Evolutionary conservation across 306 rosid genomes (phyloP).

Genomic region (Gleditsia sinensis): DNA sequence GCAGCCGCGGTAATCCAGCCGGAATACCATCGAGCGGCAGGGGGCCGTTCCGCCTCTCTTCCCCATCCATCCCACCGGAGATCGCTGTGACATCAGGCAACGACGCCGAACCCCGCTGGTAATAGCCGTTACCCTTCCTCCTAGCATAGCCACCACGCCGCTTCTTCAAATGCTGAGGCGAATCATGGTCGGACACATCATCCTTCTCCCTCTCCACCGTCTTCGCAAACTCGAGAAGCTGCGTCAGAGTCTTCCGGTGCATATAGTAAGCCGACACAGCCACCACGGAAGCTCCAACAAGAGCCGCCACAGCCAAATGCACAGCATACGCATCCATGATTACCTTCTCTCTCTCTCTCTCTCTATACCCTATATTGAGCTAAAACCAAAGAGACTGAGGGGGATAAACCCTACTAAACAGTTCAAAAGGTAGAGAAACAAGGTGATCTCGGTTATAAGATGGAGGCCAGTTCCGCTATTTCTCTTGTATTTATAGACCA

Average conservation of each 20-base stretch:
- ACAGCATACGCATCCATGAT: slow-evolving; percentile 75
- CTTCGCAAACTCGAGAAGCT: slow-evolving; percentile 85
- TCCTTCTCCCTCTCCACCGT: slow-evolving; percentile 68
- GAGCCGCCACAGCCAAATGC: slow-evolving; percentile 96
- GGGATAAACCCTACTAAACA: slow-evolving; percentile 55
- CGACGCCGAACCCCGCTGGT: slow-evolving; percentile 65
- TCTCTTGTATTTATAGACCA: slow-evolving; percentile 51
- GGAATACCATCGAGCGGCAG: slow-evolving; percentile 74
- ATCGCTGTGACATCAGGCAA: slow-evolving; percentile 77
- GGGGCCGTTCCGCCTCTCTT: slow-evolving; percentile 62
- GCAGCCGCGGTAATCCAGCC: slow-evolving; percentile 78
- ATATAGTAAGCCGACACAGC: slow-evolving; percentile 91
- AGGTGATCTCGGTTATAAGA: slow-evolving; percentile 27
- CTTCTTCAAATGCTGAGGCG: slow-evolving; percentile 62
- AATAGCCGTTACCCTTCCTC: slow-evolving; percentile 45
- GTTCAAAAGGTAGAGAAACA: neutral
- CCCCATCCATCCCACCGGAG: slow-evolving; percentile 52
- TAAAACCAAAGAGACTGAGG: neutral
- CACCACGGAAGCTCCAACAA: slow-evolving; percentile 87
- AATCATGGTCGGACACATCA: slow-evolving; percentile 46
- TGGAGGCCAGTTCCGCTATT: slow-evolving; percentile 8
- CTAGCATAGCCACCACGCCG: slow-evolving; percentile 45
- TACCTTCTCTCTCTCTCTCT: slow-evolving; percentile 13
- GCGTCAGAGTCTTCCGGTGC: slow-evolving; percentile 90
- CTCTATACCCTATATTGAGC: slow-evolving; percentile 7